Base-by-base conservation (phyloP, 768 basidiomycete genomes). In the Collybia sp. region DNA sequence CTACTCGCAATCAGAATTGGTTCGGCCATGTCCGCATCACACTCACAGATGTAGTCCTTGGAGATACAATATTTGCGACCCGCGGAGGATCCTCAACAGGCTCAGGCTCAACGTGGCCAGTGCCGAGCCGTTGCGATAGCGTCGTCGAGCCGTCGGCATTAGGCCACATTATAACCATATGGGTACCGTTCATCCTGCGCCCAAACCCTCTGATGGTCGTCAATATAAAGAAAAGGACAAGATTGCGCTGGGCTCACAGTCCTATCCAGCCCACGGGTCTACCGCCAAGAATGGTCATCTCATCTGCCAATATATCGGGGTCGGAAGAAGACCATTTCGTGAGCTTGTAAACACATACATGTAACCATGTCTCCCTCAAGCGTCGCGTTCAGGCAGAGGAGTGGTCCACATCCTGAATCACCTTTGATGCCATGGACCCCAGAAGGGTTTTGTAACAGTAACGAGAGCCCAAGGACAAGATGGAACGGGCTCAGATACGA, bases 151-250 rank as follows among this genome's bases (percentile, higher is more conserved):
- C 77, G 53, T 85, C 78, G 2, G 65, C 56, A 53, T 71, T 69
- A 39, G 61, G 57, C 69, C 72, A 72, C 60, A 73, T 59, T n/a
- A 85, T 74, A 47, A 85, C 72, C 72, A 83, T 80, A 35, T 72
- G 71, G 0, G 74, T 69, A 39, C 65, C 54, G n/a, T 64, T 54
- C 79, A 81, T 80, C 36, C 57, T 62, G 25, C 46, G 49, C 4
- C 81, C 80, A 54, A 75, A 81, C 11, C 79, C 79, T 40, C 75
- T 76, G 47, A 49, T 35, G 41, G 50, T 44, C 34, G 40, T 57
- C 25, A 52, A 45, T 17, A 40, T 19, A 30, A 16, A 4, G 40
- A 31, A 30, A 0, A 15, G 33, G 12, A 15, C 5, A 43, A 15
- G 12, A 46, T 35, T n/a, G 16, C 15, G 16, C 5, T 35, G 42